Evolutionary conservation across 768 basidiomycete genomes (phyloP).

Genomic region (Lactarius evosmus): DNA sequence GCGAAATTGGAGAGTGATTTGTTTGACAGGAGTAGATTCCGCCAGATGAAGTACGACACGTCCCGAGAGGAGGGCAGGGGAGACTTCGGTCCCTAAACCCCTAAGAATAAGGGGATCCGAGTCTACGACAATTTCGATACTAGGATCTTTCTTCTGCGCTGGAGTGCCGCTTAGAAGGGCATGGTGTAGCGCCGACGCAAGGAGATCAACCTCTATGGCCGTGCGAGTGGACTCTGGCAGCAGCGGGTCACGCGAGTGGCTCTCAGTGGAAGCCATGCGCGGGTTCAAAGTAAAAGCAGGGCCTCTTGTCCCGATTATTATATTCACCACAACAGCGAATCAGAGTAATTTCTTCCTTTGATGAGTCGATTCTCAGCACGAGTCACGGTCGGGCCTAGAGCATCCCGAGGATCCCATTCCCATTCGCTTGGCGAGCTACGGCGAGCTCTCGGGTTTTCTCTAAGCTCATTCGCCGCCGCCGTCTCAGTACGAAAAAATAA

Average conservation of each 20-base stretch:
- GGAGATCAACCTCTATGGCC: slow-evolving; percentile 18
- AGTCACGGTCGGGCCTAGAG: neutral
- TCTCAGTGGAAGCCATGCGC: neutral
- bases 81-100: slow-evolving; percentile 79
- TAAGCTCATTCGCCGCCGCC: neutral
- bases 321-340: neutral
- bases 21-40: slow-evolving; percentile 80
- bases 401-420: neutral
- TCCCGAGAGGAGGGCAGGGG: slow-evolving; percentile 78
- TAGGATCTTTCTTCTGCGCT: slow-evolving; percentile 43
- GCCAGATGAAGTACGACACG: slow-evolving; percentile 74
- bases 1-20: slow-evolving; percentile 78
- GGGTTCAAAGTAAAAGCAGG: neutral
- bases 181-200: slow-evolving; percentile 22
- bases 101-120: slow-evolving; percentile 65
- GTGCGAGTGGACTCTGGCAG: neutral
- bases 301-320: neutral
- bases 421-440: neutral
- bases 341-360: neutral
- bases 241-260: neutral
- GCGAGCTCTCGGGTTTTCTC: neutral
- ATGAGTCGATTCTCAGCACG: neutral
- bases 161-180: slow-evolving; percentile 6
- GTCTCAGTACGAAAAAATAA: neutral
- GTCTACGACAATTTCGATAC: slow-evolving; percentile 75